Conservation (phyloP, 768 basidiomycete species). For the Rubroboletus satanas region DNA sequence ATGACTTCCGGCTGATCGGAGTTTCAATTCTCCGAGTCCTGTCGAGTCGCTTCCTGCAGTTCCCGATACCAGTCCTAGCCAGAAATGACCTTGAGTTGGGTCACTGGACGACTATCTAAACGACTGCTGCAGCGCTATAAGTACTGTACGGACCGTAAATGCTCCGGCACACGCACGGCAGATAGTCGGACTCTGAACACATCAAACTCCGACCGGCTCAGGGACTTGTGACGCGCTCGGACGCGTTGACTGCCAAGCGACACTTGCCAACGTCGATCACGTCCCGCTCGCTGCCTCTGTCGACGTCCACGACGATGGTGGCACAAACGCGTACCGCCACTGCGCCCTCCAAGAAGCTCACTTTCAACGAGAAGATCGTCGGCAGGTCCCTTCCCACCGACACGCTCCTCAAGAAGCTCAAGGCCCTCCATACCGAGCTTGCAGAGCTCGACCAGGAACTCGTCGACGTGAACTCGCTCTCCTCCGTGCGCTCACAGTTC, state of each 20-base stretch:
- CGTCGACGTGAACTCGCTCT: constrained; percentile 72
- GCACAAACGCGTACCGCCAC: constrained; percentile 65
- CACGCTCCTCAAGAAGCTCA: constrained; percentile 80
- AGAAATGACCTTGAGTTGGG: background rate
- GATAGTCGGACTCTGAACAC: background rate
- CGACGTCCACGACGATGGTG: constrained; percentile 50
- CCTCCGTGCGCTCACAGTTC: constrained; percentile 70
- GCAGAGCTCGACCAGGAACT: constrained; percentile 83
- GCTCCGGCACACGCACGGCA: background rate
- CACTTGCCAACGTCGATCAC: constrained; percentile 1
- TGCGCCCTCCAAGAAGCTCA: constrained; percentile 54
- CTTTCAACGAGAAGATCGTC: constrained; percentile 79
- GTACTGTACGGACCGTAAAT: background rate
- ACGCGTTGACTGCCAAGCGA: constrained; percentile 14
- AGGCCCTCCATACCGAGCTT: constrained; percentile 71
- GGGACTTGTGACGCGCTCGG: background rate
- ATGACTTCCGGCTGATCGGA: background rate
- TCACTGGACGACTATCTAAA: background rate
- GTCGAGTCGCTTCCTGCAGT: background rate
- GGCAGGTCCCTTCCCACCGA: constrained; percentile 78
- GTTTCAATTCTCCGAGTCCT: background rate
- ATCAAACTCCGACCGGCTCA: constrained; percentile 6
- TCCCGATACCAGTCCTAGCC: background rate
- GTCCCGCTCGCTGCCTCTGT: background rate
- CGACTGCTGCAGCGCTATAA: background rate